These are phyloP conservation scores for Eremothecium gossypii DNA, from an alignment of 1,139 yeast species.

Conservation along the genomic window DNA sequence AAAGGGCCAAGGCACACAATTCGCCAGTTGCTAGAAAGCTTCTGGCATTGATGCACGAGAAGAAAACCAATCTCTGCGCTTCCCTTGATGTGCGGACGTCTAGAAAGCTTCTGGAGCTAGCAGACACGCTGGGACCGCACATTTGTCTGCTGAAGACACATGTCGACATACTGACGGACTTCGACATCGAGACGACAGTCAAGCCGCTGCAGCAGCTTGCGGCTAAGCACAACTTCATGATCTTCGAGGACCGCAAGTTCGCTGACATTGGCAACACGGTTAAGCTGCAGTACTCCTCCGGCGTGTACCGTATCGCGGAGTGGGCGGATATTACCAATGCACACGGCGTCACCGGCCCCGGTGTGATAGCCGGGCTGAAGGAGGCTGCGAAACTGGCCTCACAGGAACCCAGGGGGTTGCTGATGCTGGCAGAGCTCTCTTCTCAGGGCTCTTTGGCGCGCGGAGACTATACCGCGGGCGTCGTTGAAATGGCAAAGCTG, in stretches of 20 bases:
- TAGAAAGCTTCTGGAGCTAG: slow-evolving; percentile 55
- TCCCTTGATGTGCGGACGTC: slow-evolving; percentile 88
- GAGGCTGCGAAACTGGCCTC: slow-evolving; percentile 73
- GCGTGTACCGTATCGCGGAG: slow-evolving; percentile 75
- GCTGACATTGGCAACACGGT: slow-evolving; percentile 99
- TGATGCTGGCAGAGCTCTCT: slow-evolving; percentile 93
- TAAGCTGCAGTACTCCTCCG: slow-evolving; percentile 84
- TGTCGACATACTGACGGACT: slow-evolving; percentile 85
- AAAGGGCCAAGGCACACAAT: slow-evolving; percentile 61
- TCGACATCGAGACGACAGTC: slow-evolving; percentile 69
- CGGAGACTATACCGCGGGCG: slow-evolving; percentile 79
- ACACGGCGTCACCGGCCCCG: slow-evolving; percentile 94
- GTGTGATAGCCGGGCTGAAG: slow-evolving; percentile 80
- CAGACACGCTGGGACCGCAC: slow-evolving; percentile 80
- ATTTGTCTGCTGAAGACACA: slow-evolving; percentile 92
- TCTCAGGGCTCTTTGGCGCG: slow-evolving; percentile 88
- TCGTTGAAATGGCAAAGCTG: slow-evolving; percentile 81
- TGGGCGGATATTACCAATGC: slow-evolving; percentile 99
- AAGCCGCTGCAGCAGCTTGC: slow-evolving; percentile 63
- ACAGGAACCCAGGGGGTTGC: slow-evolving; percentile 65
- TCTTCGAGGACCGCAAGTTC: slow-evolving; percentile 93
- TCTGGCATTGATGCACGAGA: slow-evolving; percentile 63
- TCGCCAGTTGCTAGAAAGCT: slow-evolving; percentile 77
- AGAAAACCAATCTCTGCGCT: slow-evolving; percentile 87
- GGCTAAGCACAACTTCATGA: slow-evolving; percentile 69